A percentile compares a stretch with the other conserved stretches of the same genome.
phyloP scores from a whole-genome alignment of 2,329 filamentous ascomycete species.

The Aspergillus thermomutatus region DNA sequence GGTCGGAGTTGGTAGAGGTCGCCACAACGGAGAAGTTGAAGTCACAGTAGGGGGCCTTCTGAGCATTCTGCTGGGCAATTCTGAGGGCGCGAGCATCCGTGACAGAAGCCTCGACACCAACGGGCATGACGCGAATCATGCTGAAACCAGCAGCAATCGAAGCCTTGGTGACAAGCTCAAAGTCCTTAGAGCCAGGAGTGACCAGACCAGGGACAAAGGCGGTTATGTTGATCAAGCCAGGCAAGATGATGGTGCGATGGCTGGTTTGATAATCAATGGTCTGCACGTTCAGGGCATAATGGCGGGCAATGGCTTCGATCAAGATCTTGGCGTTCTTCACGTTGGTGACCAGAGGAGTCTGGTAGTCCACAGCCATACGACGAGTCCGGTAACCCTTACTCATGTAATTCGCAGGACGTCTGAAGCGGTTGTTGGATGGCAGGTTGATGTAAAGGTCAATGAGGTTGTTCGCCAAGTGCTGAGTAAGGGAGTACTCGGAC shows the following conservation, averaged over 20 bases:
- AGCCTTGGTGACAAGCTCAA: constrained; percentile 67
- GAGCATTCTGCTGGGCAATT: constrained; percentile 67
- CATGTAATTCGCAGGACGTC: constrained; percentile 96
- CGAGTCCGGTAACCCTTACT: constrained; percentile 95
- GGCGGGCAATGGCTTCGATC: constrained; percentile 86
- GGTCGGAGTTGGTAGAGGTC: constrained; percentile 68
- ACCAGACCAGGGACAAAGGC: constrained; percentile 74
- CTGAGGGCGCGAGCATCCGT: constrained; percentile 70
- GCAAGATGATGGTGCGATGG: constrained; percentile 69
- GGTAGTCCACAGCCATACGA: constrained; percentile 97
- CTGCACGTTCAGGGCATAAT: constrained; percentile 79
- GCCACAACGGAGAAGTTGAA: constrained; percentile 77
- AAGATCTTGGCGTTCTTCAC: constrained; percentile 99
- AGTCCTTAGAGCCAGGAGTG: constrained; percentile 61
- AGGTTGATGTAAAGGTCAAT: constrained; percentile 99
- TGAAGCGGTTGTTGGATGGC: constrained; percentile 97
- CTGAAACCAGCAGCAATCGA: constrained; percentile 73
- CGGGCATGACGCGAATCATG: constrained; percentile 76
- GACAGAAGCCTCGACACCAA: constrained; percentile 69
- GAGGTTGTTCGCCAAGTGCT: constrained; percentile 95
- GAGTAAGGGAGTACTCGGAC: constrained; percentile 93
- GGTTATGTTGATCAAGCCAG: constrained; percentile 74
- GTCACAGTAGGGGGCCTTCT: constrained; percentile 67
- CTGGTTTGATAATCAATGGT: constrained; percentile 90
- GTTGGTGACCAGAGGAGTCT: constrained; percentile 95